Evolutionary conservation across 2,329 filamentous ascomycete genomes (phyloP).

Genomic region (Cytospora chrysosperma): DNA sequence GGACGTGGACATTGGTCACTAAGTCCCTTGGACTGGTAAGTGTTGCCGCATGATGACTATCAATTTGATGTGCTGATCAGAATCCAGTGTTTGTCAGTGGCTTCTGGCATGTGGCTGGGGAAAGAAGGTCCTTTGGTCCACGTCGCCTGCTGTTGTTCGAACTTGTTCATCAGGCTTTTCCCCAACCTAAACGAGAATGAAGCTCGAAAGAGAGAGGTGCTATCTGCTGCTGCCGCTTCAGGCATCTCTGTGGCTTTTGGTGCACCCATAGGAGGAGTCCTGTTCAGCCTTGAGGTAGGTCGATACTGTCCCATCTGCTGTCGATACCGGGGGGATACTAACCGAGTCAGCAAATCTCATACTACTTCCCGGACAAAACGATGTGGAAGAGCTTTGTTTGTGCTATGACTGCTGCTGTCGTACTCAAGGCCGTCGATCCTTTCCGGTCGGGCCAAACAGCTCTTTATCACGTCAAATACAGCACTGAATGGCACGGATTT

Average conservation of each 20-base stretch:
- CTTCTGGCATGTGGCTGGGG: conserved; percentile 92
- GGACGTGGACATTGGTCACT: conserved; percentile 81
- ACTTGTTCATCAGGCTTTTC: conserved; percentile 89
- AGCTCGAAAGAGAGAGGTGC: conserved; percentile 87
- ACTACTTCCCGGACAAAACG: conserved; percentile 98
- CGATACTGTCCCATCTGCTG: background rate
- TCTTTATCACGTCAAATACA: conserved; percentile 93
- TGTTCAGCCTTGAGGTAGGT: conserved; percentile 86
- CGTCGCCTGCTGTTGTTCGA: conserved; percentile 94
- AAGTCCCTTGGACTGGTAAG: conserved; percentile 83
- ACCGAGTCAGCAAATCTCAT: conserved; percentile 72
- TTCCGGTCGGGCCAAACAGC: conserved; percentile 95
- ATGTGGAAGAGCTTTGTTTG: conserved; percentile 99
- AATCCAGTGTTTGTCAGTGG: conserved; percentile 78
- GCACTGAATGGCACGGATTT: conserved; percentile 88
- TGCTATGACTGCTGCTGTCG: conserved; percentile 96
- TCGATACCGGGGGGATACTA: background rate
- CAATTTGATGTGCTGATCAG: conserved; percentile 22
- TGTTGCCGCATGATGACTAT: background rate
- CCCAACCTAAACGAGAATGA: conserved; percentile 81
- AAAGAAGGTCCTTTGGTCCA: conserved; percentile 96
- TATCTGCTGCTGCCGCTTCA: conserved; percentile 88
- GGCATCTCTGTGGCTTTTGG: conserved; percentile 95
- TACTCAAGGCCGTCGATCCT: conserved; percentile 87
- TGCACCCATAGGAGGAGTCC: conserved; percentile 87